These are phyloP conservation scores for Kodamaea nitidulidarum DNA, from an alignment of 805 yeast species.

Conservation along the genomic window DNA sequence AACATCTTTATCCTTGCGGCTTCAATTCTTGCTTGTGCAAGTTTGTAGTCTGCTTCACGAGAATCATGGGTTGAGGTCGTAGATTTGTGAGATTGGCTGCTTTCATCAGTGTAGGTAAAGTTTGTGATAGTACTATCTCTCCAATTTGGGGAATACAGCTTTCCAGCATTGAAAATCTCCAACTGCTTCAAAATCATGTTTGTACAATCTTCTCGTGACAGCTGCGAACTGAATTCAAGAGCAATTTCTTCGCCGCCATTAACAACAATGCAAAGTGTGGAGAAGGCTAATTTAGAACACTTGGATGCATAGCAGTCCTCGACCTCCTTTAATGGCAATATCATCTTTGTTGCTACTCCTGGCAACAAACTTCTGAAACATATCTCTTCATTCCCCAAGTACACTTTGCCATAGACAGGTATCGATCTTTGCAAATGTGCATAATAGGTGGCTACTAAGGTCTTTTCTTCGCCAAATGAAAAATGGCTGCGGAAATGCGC, in stretches of 20 bases:
- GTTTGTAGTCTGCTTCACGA: slow-evolving; percentile 5
- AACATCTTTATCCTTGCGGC: slow-evolving; percentile 61
- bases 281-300: slow-evolving; percentile 64
- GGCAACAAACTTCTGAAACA: slow-evolving; percentile 81
- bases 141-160: not conserved
- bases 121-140: not conserved
- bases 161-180: slow-evolving; percentile 29
- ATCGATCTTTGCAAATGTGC: slow-evolving; percentile 64
- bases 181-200: slow-evolving; percentile 47
- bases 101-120: no score
- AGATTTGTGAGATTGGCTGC: no score
- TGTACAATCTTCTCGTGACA: slow-evolving; percentile 72
- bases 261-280: slow-evolving; percentile 65
- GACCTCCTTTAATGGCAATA: slow-evolving; percentile 70
- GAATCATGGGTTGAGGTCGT: no score
- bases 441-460: slow-evolving; percentile 64
- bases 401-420: slow-evolving; percentile 81
- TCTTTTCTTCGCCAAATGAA: slow-evolving; percentile 50
- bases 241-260: slow-evolving; percentile 74
- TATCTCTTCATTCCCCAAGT: slow-evolving; percentile 62
- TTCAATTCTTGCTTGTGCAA: slow-evolving; percentile 32
- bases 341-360: slow-evolving; percentile 75
- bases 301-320: slow-evolving; percentile 65
- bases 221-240: slow-evolving; percentile 67
- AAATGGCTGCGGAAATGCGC: slow-evolving; percentile 63